Evolutionary conservation across 208 protist species (phyloP), one percentile per base, ranked within the genome.

Genomic region (Paratrypanosoma confusum): DNA sequence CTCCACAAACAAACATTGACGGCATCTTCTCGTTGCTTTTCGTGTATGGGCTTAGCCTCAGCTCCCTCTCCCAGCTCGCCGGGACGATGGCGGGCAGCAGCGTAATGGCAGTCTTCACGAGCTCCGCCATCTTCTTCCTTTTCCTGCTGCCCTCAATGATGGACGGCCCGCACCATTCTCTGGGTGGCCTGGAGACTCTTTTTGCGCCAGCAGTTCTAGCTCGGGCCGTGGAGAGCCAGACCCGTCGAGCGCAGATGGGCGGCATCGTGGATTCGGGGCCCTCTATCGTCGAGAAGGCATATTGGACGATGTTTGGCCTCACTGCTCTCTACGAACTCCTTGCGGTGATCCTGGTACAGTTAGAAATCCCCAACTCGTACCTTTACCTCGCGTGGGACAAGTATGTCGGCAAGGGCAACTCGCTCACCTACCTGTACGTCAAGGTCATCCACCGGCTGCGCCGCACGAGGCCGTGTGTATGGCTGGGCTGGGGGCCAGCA

Each of bases 1-100:
- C 57, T n/a, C 3, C 57, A 7, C 55, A 66, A 17, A 41, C 40
- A 14, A 34, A 50, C 3, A 52, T 22, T 13, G 22, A 38, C 10
- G 21, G 37, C 18, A 17, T 78, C 7, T 78, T 56, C 36, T 22
- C 37, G 24, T 18, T 76, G 35, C 48, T 76, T 33, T 62, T 52
- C 23, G 23, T 43, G 26, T 78, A 60, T 38, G 40, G 29, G n/a
- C 21, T 64, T 5, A 50, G 42, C 28, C 31, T 72, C n/a, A 41
- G 47, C 40, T 27, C 39, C 3, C 37, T 78, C 21, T 37, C 54
- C 13, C 32, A 52, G 16, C 26, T 71, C 10, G 16, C 76, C 29
- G 43, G 45, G 2, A 26, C 27, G 3, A 39, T 78, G 22, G n/a
- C 76, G 3, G 59, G 44, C 5, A 36, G 27, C 18, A 44, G 47